phyloP scores from a whole-genome alignment of 352 stramenopile species.

The Aphanomyces euteiches region DNA sequence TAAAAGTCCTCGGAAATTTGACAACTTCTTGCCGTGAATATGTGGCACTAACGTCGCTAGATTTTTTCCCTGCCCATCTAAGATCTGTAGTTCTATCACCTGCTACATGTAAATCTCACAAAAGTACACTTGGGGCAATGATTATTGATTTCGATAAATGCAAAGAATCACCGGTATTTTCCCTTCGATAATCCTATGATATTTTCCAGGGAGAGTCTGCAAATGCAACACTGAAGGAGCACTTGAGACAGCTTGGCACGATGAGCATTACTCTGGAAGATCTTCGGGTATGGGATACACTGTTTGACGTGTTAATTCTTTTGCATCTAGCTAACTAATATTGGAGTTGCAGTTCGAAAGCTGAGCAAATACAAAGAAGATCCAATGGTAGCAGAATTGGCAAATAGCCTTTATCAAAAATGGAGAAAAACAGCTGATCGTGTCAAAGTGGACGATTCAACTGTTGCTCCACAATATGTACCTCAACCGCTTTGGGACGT shows the following conservation, averaged over 20 bases:
- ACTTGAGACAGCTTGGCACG: conserved; percentile 55
- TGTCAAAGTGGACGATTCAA: conserved; percentile 45
- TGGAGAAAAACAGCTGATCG: conserved; percentile 52
- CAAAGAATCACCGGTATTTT: conserved; percentile 33
- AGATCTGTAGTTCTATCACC: conserved; percentile 73
- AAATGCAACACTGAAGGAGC: not conserved
- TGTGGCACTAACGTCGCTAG: conserved; percentile 71
- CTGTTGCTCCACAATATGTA: conserved; percentile 58
- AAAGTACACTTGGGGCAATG: conserved; percentile 67
- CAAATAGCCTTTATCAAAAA: conserved; percentile 61
- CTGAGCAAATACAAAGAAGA: conserved; percentile 67
- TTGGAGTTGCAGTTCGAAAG: conserved; percentile 82
- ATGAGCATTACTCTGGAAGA: conserved; percentile 77
- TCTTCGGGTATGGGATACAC: conserved; percentile 48
- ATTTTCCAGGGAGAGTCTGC: not conserved
- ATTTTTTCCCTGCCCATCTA: conserved; percentile 79
- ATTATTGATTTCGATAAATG: conserved; percentile 60
- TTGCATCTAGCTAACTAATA: conserved; percentile 59
- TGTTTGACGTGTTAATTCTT: not conserved
- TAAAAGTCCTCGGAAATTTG: conserved; percentile 69
- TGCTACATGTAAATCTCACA: conserved; percentile 72
- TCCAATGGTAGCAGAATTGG: conserved; percentile 42
- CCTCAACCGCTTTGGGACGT: conserved; percentile 60
- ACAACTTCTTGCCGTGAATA: conserved; percentile 80
- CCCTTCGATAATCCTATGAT: not conserved